Percentiles rank a stretch among this genome's conserved stretches.
Conservation (phyloP, 345 rosid species). For the Hibiscus trionum region DNA sequence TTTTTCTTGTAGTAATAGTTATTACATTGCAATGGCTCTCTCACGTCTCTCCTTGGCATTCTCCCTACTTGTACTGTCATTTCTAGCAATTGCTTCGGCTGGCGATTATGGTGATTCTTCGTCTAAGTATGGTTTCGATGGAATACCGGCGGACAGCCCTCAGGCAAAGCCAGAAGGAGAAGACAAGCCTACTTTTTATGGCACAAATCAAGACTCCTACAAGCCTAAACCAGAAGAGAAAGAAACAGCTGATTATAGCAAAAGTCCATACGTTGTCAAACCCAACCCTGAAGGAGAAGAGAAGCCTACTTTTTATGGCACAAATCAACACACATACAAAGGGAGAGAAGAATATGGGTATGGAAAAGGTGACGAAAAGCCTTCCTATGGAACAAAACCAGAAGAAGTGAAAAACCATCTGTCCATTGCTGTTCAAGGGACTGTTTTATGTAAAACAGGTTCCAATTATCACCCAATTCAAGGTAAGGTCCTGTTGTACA, state of each 20-base stretch:
- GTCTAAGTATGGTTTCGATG: constrained; percentile 3
- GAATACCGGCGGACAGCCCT: not conserved
- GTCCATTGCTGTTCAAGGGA: constrained; percentile 1
- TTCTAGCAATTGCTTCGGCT: constrained; percentile 3
- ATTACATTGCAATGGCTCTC: constrained; percentile 5
- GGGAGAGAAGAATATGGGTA: no score
- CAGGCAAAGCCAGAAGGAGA: not conserved
- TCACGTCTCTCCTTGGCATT: constrained; percentile 1
- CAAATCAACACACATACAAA: no score
- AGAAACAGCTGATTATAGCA: not conserved
- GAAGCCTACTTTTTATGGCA: no score
- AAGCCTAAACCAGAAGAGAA: not conserved
- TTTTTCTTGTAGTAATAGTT: not conserved
- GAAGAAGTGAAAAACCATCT: not conserved
- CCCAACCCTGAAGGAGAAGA: not conserved
- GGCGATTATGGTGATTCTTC: not conserved
- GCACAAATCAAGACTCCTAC: not conserved
- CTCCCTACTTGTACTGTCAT: not conserved
- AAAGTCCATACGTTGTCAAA: not conserved
- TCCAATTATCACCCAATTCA: not conserved
- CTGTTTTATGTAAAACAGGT: not conserved
- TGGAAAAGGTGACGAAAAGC: not conserved
- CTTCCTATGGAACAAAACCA: not conserved
- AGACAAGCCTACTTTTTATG: not conserved
- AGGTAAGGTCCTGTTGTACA: not conserved